Evolutionary conservation across 1,284 basidiomycete species (phyloP), one percentile per base, ranked within the genome.

Genomic region (Moesziomyces parantarcticus): DNA sequence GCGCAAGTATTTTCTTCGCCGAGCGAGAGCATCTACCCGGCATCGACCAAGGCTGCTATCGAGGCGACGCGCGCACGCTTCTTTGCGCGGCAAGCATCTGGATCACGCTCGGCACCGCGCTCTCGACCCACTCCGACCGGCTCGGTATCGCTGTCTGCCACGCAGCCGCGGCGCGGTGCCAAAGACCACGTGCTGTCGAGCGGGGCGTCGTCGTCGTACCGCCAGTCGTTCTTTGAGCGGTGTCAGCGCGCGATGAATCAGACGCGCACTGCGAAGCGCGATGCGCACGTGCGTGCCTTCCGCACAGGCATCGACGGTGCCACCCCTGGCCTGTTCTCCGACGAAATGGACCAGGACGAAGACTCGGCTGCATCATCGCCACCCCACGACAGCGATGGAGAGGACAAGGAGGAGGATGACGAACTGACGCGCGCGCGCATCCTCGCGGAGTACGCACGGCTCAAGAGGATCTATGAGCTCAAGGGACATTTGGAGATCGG

Each of bases 401-500:
- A 44, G 21, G 56, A 53, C 29, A 44, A 46, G 21, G 70, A 68
- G 16, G 63, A 70, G 32, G 72, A 75, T 42, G 59, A 75, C 22
- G 72, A 75, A 29, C 20, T 75, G 46, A 75, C 67, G 7, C 39
- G 72, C 5, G 21, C 63, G 25, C 36, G 46, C 14, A 68, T 75
- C 42, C 49, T 71, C 16, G 58, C 69, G n/a, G 73, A 75, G 43
- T 75, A 75, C 21, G 42, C 58, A 0, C 29, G 72, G 20, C 43
- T 75, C 42, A 75, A 70, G 39, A 26, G 72, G 9, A 57, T 65
- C 43, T 69, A 75, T 43, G 72, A 75, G 44, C 20, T 63, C 21
- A 75, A 65, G 21, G 72, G 72, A 0, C 55, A 70, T 25, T 21
- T 62, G 25, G 72, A 75, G 48, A 63, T 75, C 18, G 72, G 72